Conservation (phyloP, 371 early-diverging fungal species). For the Mortierella sp. region DNA sequence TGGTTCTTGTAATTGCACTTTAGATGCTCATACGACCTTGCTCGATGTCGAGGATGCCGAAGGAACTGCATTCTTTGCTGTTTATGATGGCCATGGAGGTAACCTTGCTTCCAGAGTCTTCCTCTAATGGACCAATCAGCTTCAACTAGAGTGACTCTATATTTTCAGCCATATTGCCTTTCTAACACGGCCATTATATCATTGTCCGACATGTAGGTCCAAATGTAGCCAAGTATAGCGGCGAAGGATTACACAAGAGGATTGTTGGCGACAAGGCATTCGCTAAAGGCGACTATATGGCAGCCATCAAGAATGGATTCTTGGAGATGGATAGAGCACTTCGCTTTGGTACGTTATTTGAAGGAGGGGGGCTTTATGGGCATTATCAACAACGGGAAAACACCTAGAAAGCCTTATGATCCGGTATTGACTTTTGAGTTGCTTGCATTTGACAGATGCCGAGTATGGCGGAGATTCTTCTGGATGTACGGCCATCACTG, state of each 20-base stretch:
- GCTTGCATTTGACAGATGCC: too few species aligned
- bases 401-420: too few species aligned
- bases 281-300: slow-evolving; percentile 66
- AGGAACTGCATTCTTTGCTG: slow-evolving; percentile 88
- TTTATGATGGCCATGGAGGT: slow-evolving; percentile 98
- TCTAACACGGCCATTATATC: not conserved
- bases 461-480: slow-evolving; percentile 78
- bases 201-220: slow-evolving; percentile 58
- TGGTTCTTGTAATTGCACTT: not conserved
- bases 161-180: not conserved
- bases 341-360: slow-evolving; percentile 64
- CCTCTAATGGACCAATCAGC: not conserved
- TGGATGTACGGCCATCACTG: slow-evolving; percentile 95
- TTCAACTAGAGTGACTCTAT: too few species aligned
- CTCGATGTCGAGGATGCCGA: slow-evolving; percentile 65
- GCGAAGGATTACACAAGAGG: slow-evolving; percentile 74
- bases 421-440: too few species aligned
- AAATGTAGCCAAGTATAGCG: slow-evolving; percentile 87
- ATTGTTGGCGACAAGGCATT: slow-evolving; percentile 76
- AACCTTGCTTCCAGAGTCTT: slow-evolving; percentile 13
- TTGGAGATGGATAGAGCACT: slow-evolving; percentile 84
- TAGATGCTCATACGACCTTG: slow-evolving; percentile 91
- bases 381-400: not conserved
- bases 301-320: slow-evolving; percentile 84
- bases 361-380: too few species aligned